A percentile compares a stretch with the other conserved stretches of the same genome.
Conservation (phyloP, 768 basidiomycete genomes). For the Tricholoma terreum region DNA sequence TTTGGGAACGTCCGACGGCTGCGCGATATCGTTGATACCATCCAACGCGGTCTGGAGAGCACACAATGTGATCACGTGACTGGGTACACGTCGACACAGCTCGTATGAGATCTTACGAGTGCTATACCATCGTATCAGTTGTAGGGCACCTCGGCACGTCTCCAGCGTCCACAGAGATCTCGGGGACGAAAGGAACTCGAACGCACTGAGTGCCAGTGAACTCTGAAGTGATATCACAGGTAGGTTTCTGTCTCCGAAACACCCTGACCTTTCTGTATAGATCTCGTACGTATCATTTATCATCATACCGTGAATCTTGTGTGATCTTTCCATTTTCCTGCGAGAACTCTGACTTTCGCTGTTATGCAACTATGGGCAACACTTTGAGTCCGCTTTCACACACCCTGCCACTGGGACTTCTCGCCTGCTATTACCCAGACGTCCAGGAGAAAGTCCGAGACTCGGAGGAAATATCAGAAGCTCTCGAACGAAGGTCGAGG, state of each 20-base stretch:
- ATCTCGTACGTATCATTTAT: constrained; percentile 12
- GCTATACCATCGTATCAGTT: constrained; percentile 1
- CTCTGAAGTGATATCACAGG: constrained; percentile 29
- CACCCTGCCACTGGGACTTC: constrained; percentile 23
- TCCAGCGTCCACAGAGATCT: too few relatives aligned
- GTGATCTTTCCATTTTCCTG: neutral
- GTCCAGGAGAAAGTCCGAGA: constrained; percentile 32
- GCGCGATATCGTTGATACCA: constrained; percentile 16
- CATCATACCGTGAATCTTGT: neutral
- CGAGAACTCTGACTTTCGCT: constrained; percentile 30
- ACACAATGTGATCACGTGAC: too few relatives aligned
- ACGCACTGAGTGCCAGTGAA: constrained; percentile 30
- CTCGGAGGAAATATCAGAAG: constrained; percentile 23
- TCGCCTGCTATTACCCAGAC: constrained; percentile 28
- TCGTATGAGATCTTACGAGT: too few relatives aligned
- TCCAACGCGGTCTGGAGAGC: constrained; percentile 11
- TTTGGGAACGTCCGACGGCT: constrained; percentile 7
- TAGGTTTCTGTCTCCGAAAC: constrained; percentile 2
- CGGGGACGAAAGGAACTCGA: too few relatives aligned
- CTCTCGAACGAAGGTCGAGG: constrained; percentile 10
- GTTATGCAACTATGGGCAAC: constrained; percentile 35
- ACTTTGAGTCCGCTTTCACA: constrained; percentile 30
- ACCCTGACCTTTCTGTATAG: neutral
- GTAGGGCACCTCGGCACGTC: too few relatives aligned
- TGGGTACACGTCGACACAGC: too few relatives aligned